Evolutionary conservation across 176 grass and related monocot species (phyloP).

Genomic region (Oryza nivara): DNA sequence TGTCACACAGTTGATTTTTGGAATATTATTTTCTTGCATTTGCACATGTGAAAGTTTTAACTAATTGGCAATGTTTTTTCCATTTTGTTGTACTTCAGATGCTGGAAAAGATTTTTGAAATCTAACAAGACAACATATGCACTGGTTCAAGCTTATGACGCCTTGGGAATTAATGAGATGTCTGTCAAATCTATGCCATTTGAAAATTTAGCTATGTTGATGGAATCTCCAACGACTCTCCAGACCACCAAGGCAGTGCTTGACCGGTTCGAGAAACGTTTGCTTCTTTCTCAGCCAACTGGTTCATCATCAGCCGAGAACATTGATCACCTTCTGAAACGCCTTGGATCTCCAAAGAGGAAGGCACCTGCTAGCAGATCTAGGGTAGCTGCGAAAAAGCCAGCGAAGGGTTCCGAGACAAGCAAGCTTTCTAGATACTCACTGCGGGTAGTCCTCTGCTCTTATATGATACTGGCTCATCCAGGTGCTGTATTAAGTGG

Average conservation of each 20-base stretch:
- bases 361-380: constrained; percentile 42
- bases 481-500: constrained; percentile 94
- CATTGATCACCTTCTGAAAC: constrained; percentile 92
- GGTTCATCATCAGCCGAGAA: constrained; percentile 56
- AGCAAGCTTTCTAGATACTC: constrained; percentile 73
- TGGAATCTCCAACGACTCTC: constrained; percentile 71
- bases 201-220: constrained; percentile 78
- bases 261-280: constrained; percentile 69
- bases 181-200: constrained; percentile 89
- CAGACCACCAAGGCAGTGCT: constrained; percentile 72
- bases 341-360: constrained; percentile 77
- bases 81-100: constrained; percentile 55
- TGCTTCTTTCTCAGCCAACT: constrained; percentile 51
- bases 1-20: neutral
- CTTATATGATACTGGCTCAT: constrained; percentile 98
- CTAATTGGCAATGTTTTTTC: constrained; percentile 2
- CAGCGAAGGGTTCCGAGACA: constrained; percentile 38
- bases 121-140: constrained; percentile 67
- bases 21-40: neutral
- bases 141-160: constrained; percentile 71
- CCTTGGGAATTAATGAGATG: constrained; percentile 70
- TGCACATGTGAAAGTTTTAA: neutral
- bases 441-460: constrained; percentile 81
- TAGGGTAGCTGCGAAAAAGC: constrained; percentile 49
- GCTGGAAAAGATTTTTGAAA: constrained; percentile 90